Evolutionary conservation across 495 filamentous ascomycete genomes (phyloP).

Genomic region (Friedmanniomyces simplex): DNA sequence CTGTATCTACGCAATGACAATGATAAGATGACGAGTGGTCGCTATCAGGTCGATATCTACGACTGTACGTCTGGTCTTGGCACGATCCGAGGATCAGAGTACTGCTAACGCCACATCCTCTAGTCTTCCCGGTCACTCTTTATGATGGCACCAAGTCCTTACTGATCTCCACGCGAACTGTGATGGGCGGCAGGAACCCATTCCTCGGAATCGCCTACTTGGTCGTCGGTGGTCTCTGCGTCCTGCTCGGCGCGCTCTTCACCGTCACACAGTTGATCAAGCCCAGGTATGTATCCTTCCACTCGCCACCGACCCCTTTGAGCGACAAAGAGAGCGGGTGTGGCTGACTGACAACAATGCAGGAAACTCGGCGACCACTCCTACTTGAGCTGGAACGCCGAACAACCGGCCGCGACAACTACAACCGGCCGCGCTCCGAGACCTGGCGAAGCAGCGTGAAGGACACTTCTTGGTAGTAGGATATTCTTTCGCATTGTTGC

Average conservation of each 20-base stretch:
- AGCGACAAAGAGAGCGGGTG: slow-evolving; percentile 5
- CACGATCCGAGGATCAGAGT: neutral
- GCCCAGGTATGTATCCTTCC: slow-evolving; percentile 51
- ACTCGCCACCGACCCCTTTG: neutral
- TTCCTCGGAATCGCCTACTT: slow-evolving; percentile 95
- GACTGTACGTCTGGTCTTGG: slow-evolving; percentile 50
- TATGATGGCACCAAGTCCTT: slow-evolving; percentile 94
- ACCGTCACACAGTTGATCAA: slow-evolving; percentile 81
- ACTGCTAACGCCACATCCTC: slow-evolving; percentile 5
- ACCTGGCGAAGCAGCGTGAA: slow-evolving; percentile 27
- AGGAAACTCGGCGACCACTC: slow-evolving; percentile 97
- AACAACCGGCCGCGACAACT: slow-evolving; percentile 53
- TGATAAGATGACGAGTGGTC: slow-evolving; percentile 53
- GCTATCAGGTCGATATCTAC: slow-evolving; percentile 63
- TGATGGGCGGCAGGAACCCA: slow-evolving; percentile 90
- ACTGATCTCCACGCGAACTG: slow-evolving; percentile 82
- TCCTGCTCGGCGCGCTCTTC: slow-evolving; percentile 78
- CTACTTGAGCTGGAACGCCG: slow-evolving; percentile 95
- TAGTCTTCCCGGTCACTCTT: slow-evolving; percentile 67
- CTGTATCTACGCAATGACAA: slow-evolving; percentile 71
- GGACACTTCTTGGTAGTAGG: too few relatives aligned
- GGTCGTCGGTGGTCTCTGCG: slow-evolving; percentile 85
- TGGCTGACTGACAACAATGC: slow-evolving; percentile 18
- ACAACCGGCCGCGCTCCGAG: slow-evolving; percentile 39
- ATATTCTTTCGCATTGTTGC: neutral